These are phyloP conservation scores for Phytophthora hibernalis DNA, from an alignment of 352 stramenopile species.

Conservation along the genomic window DNA sequence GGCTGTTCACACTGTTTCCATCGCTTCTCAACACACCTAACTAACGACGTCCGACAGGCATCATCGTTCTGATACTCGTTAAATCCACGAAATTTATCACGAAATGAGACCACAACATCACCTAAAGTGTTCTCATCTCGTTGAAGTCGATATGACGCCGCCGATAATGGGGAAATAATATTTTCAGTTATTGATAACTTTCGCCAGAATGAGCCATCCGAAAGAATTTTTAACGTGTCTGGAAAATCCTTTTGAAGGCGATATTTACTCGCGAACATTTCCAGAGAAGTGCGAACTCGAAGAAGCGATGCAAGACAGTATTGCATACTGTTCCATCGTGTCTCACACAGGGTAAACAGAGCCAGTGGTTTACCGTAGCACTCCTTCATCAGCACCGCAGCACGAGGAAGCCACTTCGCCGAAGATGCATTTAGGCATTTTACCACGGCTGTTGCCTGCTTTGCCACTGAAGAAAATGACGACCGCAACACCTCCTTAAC, in stretches of 20 bases:
- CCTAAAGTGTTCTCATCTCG: conserved; percentile 2
- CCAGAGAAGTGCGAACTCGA: background rate
- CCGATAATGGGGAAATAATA: background rate
- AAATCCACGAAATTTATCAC: background rate
- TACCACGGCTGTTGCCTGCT: background rate
- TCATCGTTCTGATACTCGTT: background rate
- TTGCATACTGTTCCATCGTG: conserved; percentile 16
- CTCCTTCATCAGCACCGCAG: background rate
- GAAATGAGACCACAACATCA: background rate
- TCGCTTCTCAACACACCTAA: background rate
- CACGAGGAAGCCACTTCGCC: conserved; percentile 6
- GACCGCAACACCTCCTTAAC: conserved; percentile 2
- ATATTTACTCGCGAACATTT: conserved; percentile 4
- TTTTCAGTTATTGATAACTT: background rate
- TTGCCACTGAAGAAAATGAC: conserved; percentile 1
- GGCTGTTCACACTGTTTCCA: conserved; percentile 5
- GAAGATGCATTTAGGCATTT: conserved; percentile 13
- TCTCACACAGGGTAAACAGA: conserved; percentile 13
- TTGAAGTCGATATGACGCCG: background rate
- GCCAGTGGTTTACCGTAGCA: conserved; percentile 8
- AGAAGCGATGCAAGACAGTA: conserved; percentile 15
- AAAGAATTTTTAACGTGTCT: background rate
- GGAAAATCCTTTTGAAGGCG: background rate
- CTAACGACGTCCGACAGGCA: background rate
- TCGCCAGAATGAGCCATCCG: background rate